A percentile compares a stretch with the other conserved stretches of the same genome.
phyloP scores from a whole-genome alignment of 2,329 filamentous ascomycete species.

The Escovopsis sp. region DNA sequence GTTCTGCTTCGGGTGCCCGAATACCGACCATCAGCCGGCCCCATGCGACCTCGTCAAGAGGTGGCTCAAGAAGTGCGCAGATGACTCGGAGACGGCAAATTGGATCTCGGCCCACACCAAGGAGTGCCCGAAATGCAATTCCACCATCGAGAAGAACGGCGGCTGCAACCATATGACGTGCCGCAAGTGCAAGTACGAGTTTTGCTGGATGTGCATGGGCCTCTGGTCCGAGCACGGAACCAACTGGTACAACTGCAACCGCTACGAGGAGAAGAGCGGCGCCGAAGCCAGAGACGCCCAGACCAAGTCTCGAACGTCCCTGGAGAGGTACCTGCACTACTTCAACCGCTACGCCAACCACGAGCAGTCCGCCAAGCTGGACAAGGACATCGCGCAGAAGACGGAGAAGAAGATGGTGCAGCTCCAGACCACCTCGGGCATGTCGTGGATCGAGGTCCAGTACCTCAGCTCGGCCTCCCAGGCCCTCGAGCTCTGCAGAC shows the following conservation, averaged over 20 bases:
- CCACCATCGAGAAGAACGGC: conserved; percentile 97
- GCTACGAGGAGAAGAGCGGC: conserved; percentile 92
- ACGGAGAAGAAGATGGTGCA: conserved; percentile 99
- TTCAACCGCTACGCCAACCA: conserved; percentile 99
- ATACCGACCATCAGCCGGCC: conserved; percentile 82
- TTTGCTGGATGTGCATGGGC: conserved; percentile 99
- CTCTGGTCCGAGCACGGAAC: conserved; percentile 97
- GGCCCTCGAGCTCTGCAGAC: conserved; percentile 88
- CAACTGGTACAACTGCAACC: conserved; percentile 98
- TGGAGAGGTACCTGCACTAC: conserved; percentile 96
- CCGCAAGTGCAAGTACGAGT: conserved; percentile 87
- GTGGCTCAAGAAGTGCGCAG: conserved; percentile 96
- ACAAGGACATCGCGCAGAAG: conserved; percentile 90
- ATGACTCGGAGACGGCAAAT: conserved; percentile 95
- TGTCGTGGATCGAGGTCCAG: conserved; percentile 99
- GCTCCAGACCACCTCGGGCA: conserved; percentile 79
- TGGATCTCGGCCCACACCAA: conserved; percentile 99
- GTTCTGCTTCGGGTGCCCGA: conserved; percentile 91
- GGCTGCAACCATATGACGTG: conserved; percentile 98
- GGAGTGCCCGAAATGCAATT: conserved; percentile 89
- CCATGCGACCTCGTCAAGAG: conserved; percentile 83
- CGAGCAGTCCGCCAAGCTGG: conserved; percentile 89
- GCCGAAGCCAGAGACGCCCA: conserved; percentile 82
- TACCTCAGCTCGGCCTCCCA: conserved; percentile 89
- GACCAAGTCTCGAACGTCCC: conserved; percentile 72